Evolutionary conservation across 108 stramenopile genomes (phyloP), one percentile per base, ranked within the genome.

Genomic region (Stephanodiscus minutulus): DNA sequence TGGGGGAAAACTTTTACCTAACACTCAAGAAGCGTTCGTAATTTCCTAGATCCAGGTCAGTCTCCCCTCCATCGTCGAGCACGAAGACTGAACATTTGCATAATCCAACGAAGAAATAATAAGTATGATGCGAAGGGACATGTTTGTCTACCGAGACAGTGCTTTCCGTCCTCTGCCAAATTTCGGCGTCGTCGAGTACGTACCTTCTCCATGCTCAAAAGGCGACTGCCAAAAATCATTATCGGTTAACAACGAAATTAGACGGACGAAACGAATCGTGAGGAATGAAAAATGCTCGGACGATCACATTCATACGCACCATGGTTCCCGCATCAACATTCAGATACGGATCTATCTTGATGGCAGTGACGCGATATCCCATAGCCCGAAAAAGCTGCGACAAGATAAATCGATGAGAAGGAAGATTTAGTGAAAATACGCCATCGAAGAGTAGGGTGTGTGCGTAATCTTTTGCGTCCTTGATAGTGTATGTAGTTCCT

Each of bases 311-410:
- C 59, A 15, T 60, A 33, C 59, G 6, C 18, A 60, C 79, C 98
- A 99, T 99, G 15, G 98, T 99, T 18, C 98, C 98, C 8, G 98
- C 98, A 77, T 98, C 98, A 24, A 95, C 93, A 73, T 98, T 98
- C 33, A 99, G 81, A 76, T 99, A 98, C 4, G 98, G 98, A 80
- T 99, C 97, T 68, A 99, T 97, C 81, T 99, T 99, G 59, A 99
- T 88, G 67, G 95, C 86, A 21, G 98, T 99, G 66, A 98, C 97
- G 22, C 88, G 76, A 37, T 96, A 77, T n/a, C 94, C 93, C 82
- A 88, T 87, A 41, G 94, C 86, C 53, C 97, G 96, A 47, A 99
- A 86, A 70, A 98, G 82, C 59, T 60, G 28, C 27, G 20, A 15
- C 22, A 36, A 58, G 15, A 24, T 54, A 10, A 2, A 58, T 33